Conservation (phyloP, 345 rosid species). For the Punica granatum region DNA sequence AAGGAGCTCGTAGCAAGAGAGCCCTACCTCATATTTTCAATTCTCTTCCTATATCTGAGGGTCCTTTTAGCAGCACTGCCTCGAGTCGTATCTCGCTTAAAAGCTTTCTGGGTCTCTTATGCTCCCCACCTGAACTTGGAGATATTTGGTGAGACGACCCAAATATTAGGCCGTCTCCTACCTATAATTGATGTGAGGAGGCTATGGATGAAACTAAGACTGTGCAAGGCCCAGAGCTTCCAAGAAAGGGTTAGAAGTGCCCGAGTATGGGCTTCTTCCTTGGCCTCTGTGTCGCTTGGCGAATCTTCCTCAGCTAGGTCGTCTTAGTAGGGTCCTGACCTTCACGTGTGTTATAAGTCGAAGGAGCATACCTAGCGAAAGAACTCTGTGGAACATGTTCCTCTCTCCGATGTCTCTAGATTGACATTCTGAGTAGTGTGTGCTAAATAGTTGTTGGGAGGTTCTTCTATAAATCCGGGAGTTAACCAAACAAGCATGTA, state of each 20-base stretch:
- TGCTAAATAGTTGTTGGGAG: slow-evolving; percentile 14
- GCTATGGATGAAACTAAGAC: slow-evolving; percentile 62
- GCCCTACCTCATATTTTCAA: slow-evolving; percentile 48
- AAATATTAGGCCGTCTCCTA: slow-evolving; percentile 50
- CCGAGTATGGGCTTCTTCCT: slow-evolving; percentile 84
- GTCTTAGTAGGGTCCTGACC: slow-evolving; percentile 11
- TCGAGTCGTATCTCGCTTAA: slow-evolving; percentile 35
- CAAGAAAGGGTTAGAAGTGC: slow-evolving; percentile 70
- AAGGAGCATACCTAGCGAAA: not conserved
- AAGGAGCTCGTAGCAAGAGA: slow-evolving; percentile 42
- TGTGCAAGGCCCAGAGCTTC: slow-evolving; percentile 69
- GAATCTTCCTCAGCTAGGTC: slow-evolving; percentile 60
- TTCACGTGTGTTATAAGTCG: not conserved
- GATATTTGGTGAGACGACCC: slow-evolving; percentile 87
- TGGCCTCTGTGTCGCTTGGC: slow-evolving; percentile 83
- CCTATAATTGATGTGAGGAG: slow-evolving; percentile 79
- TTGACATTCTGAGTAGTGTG: not conserved
- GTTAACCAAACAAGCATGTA: slow-evolving; percentile 44
- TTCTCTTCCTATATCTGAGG: slow-evolving; percentile 46
- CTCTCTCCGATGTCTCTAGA: not conserved
- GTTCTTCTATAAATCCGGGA: slow-evolving; percentile 13
- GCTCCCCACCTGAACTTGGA: slow-evolving; percentile 66
- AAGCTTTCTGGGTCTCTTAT: slow-evolving; percentile 47
- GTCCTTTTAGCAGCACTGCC: slow-evolving; percentile 40
- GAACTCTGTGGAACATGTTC: not conserved